A percentile compares a stretch with the other conserved stretches of the same genome.
Conservation (phyloP, 441 rosid species). For the Gossypium armourianum region DNA sequence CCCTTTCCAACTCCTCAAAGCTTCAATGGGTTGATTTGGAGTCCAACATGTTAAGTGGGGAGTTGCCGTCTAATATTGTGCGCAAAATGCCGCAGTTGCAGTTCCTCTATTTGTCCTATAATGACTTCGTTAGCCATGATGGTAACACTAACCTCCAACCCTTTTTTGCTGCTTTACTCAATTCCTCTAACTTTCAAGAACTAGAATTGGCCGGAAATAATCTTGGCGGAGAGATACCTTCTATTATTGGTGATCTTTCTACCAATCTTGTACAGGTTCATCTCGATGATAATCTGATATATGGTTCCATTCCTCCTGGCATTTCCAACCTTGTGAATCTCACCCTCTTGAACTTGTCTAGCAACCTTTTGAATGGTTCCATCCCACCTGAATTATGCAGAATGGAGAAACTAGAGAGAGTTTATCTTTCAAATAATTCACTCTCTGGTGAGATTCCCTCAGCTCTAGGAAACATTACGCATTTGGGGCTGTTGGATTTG, state of each 20-base stretch:
- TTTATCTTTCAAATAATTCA: slow-evolving; percentile 53
- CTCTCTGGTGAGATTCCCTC: slow-evolving; percentile 61
- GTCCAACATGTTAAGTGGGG: slow-evolving; percentile 53
- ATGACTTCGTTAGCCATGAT: slow-evolving; percentile 52
- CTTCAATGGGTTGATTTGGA: slow-evolving; percentile 69
- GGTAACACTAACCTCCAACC: slow-evolving; percentile 66
- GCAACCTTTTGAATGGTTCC: slow-evolving; percentile 59
- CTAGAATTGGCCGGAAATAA: slow-evolving; percentile 65
- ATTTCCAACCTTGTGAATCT: slow-evolving; percentile 62
- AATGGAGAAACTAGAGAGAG: slow-evolving; percentile 56
- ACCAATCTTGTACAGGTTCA: slow-evolving; percentile 48
- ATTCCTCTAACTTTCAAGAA: slow-evolving; percentile 47
- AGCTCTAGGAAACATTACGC: slow-evolving; percentile 52
- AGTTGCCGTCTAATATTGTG: slow-evolving; percentile 48
- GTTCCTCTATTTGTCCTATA: slow-evolving; percentile 65
- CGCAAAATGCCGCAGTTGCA: slow-evolving; percentile 47
- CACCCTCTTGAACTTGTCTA: slow-evolving; percentile 61
- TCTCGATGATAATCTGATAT: slow-evolving; percentile 55
- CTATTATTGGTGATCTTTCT: slow-evolving; percentile 53
- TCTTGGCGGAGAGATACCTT: slow-evolving; percentile 55
- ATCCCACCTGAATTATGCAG: slow-evolving; percentile 54
- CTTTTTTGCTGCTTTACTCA: slow-evolving; percentile 50
- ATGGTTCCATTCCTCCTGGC: slow-evolving; percentile 59
- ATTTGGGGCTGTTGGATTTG: slow-evolving; percentile 62
- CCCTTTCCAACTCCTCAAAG: slow-evolving; percentile 51